Percentiles rank a stretch among this genome's conserved stretches.
These are phyloP conservation scores for Ogataea sp. DNA, from an alignment of 805 yeast species.

Conservation along the genomic window DNA sequence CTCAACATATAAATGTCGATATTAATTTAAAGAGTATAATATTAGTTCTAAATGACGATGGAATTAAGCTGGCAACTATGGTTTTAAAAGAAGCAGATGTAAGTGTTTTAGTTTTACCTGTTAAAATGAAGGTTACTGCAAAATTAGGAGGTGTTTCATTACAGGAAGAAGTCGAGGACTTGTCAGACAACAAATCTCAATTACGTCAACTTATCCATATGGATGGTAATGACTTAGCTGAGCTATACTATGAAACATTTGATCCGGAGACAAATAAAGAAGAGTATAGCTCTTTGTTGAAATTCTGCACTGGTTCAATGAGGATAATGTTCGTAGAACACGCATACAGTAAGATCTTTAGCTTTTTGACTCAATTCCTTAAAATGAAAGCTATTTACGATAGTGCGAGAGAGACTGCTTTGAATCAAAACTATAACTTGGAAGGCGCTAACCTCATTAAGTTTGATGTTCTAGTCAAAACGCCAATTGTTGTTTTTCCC, in stretches of 20 bases:
- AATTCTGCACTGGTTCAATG: constrained; percentile 67
- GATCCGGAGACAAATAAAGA: constrained; percentile 44
- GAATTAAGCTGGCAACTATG: constrained; percentile 72
- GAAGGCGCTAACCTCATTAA: constrained; percentile 54
- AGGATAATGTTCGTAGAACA: constrained; percentile 75
- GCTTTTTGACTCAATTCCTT: constrained; percentile 65
- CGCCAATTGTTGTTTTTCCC: constrained; percentile 84
- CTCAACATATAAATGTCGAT: constrained; percentile 65
- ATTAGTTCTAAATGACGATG: constrained; percentile 73
- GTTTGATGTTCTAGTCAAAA: constrained; percentile 62
- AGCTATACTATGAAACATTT: constrained; percentile 75
- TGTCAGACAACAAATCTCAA: constrained; percentile 48
- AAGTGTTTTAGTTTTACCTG: constrained; percentile 60
- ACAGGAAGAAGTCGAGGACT: constrained; percentile 67
- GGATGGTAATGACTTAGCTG: constrained; percentile 73
- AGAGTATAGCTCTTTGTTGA: constrained; percentile 47
- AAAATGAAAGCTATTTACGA: constrained; percentile 89
- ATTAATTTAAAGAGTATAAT: constrained; percentile 67
- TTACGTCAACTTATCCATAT: constrained; percentile 65
- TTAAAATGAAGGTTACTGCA: constrained; percentile 63
- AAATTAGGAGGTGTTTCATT: constrained; percentile 72
- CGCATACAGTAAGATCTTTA: constrained; percentile 59
- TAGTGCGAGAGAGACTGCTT: constrained; percentile 79
- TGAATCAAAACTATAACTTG: constrained; percentile 59
- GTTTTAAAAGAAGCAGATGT: constrained; percentile 68